A percentile compares a stretch with the other conserved stretches of the same genome.
Conservation (phyloP, 225 moss, liverwort and hornwort genomes). For the Sphagnum contortum region DNA sequence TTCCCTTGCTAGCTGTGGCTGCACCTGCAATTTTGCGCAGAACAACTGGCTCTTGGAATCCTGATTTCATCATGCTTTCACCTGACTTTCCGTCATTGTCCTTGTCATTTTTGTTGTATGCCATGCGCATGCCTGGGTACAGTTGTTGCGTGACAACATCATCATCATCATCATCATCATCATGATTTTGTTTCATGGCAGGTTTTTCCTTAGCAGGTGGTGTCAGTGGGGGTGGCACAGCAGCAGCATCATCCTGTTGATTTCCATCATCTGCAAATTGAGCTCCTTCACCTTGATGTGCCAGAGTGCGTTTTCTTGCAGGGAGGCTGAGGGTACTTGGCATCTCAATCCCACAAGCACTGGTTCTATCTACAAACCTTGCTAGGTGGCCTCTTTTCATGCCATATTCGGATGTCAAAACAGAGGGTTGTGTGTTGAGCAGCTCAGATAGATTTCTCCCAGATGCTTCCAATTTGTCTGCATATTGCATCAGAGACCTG, state of each 20-base stretch:
- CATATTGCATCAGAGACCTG: background rate
- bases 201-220: too few species aligned
- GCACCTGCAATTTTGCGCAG: conserved; percentile 4
- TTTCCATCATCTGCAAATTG: too few species aligned
- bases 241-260: conserved; percentile 14
- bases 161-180: background rate
- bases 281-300: background rate
- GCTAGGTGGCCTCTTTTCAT: background rate
- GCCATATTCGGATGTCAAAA: background rate
- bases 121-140: too few species aligned
- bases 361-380: background rate
- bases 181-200: too few species aligned
- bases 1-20: conserved; percentile 22
- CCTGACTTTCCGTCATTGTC: too few species aligned
- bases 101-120: background rate
- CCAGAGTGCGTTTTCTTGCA: conserved; percentile 32
- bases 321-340: conserved; percentile 55
- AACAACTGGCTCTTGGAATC: conserved; percentile 12
- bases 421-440: background rate
- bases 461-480: conserved; percentile 1
- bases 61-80: conserved; percentile 4
- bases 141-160: background rate
- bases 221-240: background rate
- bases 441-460: background rate
- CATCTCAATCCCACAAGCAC: conserved; percentile 6